Base-by-base conservation (phyloP, 2,329 filamentous ascomycete genomes). In the Venturia aucupariae region DNA sequence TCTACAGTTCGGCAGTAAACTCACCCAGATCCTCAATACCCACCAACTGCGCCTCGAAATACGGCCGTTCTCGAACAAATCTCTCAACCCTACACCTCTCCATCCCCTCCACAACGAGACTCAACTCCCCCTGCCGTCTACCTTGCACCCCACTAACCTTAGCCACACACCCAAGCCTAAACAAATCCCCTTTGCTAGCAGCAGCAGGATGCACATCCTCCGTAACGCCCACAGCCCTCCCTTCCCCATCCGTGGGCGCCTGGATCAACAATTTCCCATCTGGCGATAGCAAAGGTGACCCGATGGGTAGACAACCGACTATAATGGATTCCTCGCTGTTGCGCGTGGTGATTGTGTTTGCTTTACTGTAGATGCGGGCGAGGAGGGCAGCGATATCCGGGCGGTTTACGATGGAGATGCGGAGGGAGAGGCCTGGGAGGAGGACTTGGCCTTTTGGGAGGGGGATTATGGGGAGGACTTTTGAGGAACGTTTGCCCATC, bases 341-440 rank as follows among this genome's bases (percentile, higher is more conserved):
- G 2, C 80, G 84, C 6, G 19, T 32, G 7, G 38, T 54, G 19
- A 51, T 30, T 30, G 80, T 77, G 48, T 85, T 84, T 41, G 89
- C 82, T 35, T 87, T 87, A 69, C 87, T 89, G 76, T 96, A 93
- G 66, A 96, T 85, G 69, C 88, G 87, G 24, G 92, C 90, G 65
- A 99, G 86, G 55, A 97, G 84, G 61, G 93, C 90, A 63, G 91
- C 88, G 69, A 97, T 88, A 76, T 97, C 94, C 69, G 90, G 86
- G 62, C 93, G 90, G 75, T 88, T 87, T 48, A 88, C 86, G 62
- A 97, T 88, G 64, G 90, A 86, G 68, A 97, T 89, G 70, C 92
- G 89, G 70, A 96, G 84, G 61, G 92, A 86, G 65, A 92, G 86
- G 67, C 92, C 91, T 4, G 94, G 94, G 11, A 96, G 84, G 48